Base-by-base conservation (phyloP, 2,329 filamentous ascomycete genomes). In the Calonectria henricotiae region DNA sequence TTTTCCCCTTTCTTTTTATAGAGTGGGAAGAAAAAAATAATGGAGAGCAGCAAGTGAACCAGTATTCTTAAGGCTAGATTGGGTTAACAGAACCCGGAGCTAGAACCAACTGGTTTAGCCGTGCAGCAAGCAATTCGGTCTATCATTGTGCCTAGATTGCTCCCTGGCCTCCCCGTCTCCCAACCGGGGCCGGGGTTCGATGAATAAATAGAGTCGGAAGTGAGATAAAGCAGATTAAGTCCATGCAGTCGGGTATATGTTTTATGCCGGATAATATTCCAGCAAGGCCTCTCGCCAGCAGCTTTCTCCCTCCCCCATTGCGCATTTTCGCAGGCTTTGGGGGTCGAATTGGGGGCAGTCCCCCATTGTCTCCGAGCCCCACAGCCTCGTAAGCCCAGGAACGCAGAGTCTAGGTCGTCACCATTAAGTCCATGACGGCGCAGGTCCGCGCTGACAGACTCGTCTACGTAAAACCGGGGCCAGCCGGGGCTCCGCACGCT, bases 401-500 rank as follows among this genome's bases (percentile, higher is more conserved):
- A 3, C 39, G 37, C 39, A 30, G 55, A 43, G 37, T 61, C 58
- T 32, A 30, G 63, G 41, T 35, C 37, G 46, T 37, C 47, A 39
- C 35, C 41, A 27, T 60, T 23, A 20, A 58, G 51, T 58, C 51
- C 35, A 58, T 39, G 51, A 58, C 51, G 32, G 54, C 51, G n/a
- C 43, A 46, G 43, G 64, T 25, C 51, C 49, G 49, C 32, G 32
- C 49, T 54, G 32, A 39, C 35, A 55, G 37, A 58, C 20, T 39
- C 51, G 51, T 55, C 35, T 39, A 58, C 51, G 32, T 17, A 58
- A 58, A 58, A 58, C 71, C 62, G 72, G 72, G 65, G 65, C 70
- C 62, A 70, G 72, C 72, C 69, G 74, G 73, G 73, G 75, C 75
- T 77, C 75, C 75, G 75, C 74, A 77, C 37, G 15, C 46, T 37